Conservation (phyloP, 495 filamentous ascomycete species). For the Cryomyces minteri region DNA sequence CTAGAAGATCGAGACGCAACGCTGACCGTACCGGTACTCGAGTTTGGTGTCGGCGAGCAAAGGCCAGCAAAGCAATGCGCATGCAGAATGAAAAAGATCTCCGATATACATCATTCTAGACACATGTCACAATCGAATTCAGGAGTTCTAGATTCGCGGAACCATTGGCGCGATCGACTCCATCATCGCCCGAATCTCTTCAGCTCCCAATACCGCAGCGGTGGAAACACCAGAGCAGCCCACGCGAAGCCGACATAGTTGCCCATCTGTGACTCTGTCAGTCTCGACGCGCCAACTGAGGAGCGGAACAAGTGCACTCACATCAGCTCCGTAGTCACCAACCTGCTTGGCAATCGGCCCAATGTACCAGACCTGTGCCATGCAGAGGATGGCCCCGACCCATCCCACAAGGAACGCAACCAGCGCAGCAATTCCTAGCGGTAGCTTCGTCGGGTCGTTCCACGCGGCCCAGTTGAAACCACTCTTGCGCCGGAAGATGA, state of each 20-base stretch:
- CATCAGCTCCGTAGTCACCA: constrained; percentile 42
- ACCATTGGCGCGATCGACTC: too few relatives aligned
- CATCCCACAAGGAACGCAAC: constrained; percentile 23
- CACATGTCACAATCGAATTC: too few relatives aligned
- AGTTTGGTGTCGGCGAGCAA: too few relatives aligned
- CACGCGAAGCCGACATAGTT: constrained; percentile 26
- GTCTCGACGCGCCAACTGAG: background rate
- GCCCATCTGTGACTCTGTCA: constrained; percentile 15
- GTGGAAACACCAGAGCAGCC: constrained; percentile 22
- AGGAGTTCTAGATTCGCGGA: too few relatives aligned
- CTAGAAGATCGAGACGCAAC: too few relatives aligned
- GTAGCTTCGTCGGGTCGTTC: constrained; percentile 17
- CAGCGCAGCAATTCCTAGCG: constrained; percentile 19
- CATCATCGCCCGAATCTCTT: constrained; percentile 19
- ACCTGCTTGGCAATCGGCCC: constrained; percentile 20
- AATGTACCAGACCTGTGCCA: constrained; percentile 25
- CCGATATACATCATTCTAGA: too few relatives aligned
- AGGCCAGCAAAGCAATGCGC: too few relatives aligned
- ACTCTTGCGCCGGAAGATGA: constrained; percentile 25
- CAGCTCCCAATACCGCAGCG: constrained; percentile 18
- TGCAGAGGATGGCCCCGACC: constrained; percentile 21
- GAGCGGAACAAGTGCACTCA: constrained; percentile 5
- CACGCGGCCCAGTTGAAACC: constrained; percentile 26
- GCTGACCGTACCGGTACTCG: too few relatives aligned
- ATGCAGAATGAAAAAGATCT: too few relatives aligned